Evolutionary conservation across 371 early-diverging fungal species (phyloP), one percentile per base, ranked within the genome.

Genomic region (Rhizopus arrhizus): DNA sequence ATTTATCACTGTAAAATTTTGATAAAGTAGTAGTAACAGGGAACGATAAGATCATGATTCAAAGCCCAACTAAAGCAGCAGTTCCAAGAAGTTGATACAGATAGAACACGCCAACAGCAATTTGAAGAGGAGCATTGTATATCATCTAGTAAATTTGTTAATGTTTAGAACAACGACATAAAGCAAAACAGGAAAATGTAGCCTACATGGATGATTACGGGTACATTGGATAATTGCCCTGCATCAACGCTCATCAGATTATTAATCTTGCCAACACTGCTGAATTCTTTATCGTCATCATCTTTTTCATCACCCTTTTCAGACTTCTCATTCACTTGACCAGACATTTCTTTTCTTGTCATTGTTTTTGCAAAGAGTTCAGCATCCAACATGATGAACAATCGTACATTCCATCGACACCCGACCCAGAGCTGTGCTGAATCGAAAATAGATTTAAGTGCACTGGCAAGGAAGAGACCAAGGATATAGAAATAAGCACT

Each of bases 161-260:
- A 9, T 2, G 5, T 29, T 8, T 49, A 13, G 8, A 5, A 22
- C 11, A 34, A n/a, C 2, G 36, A 11, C 6, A 9, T 36, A 36
- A 36, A 4, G 16, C 28, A 15, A 34, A 32, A 36, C 34, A 13
- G 22, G 28, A 9, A 1, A n/a, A 12, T 0, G 4, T 12, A 16
- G 53, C 65, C 60, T 59, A 78, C 82, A 59, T 73, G 73, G 22
- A 79, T 64, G 43, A 70, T 80, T 29, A 65, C 64, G 7, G 70
- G 74, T 10, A 82, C 36, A 22, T 74, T 67, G 11, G 80, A 64
- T 8, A 87, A 52, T 15, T 78, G 65, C n/a, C 84, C 74, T 3
- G 90, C 87, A 70, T 94, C 93, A 5, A 91, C 87, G 36, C 86
- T 80, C 90, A 91, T 90, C 61, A 94, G 61, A 64, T 94, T 92